Conservation (phyloP, 768 basidiomycete genomes). For the Mycena galopus region DNA sequence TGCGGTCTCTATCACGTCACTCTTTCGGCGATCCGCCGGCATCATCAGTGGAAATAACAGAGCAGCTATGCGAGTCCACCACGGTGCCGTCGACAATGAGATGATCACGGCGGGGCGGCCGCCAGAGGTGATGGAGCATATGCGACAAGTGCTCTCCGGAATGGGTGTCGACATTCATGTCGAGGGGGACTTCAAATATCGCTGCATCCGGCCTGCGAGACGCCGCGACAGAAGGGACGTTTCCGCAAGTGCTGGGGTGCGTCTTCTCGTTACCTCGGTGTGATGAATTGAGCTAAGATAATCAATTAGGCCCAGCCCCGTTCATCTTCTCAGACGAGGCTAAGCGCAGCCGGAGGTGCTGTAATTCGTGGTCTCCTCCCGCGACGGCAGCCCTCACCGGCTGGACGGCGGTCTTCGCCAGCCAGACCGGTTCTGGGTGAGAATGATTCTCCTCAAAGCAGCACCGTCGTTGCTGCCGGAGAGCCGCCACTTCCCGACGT, state of each 20-base stretch:
- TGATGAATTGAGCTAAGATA: not conserved
- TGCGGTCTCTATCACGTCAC: conserved; percentile 34
- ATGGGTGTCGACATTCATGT: conserved; percentile 88
- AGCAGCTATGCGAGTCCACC: conserved; percentile 74
- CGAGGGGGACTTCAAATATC: conserved; percentile 86
- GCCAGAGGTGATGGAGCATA: conserved; percentile 79
- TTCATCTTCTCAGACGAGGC: not conserved
- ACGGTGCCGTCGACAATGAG: conserved; percentile 89
- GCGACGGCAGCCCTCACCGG: conserved; percentile 64
- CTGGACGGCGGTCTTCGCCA: conserved; percentile 55
- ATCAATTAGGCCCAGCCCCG: not conserved
- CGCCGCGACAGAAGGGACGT: conserved; percentile 49
- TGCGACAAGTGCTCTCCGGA: conserved; percentile 74
- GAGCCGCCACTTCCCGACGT: conserved; percentile 39
- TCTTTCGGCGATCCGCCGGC: conserved; percentile 34
- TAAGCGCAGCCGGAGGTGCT: conserved; percentile 52
- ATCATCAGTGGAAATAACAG: conserved; percentile 19
- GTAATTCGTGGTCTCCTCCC: conserved; percentile 77
- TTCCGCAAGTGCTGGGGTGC: conserved; percentile 15
- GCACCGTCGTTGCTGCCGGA: conserved; percentile 27
- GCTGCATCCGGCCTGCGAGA: conserved; percentile 79
- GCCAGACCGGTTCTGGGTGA: conserved; percentile 22
- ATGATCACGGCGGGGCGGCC: conserved; percentile 86
- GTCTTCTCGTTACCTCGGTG: conserved; percentile 15
- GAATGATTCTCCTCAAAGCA: conserved; percentile 44